A percentile compares a stretch with the other conserved stretches of the same genome.
These are phyloP conservation scores for Cryptococcus floricola DNA, from an alignment of 1,284 basidiomycete genomes.

Conservation along the genomic window DNA sequence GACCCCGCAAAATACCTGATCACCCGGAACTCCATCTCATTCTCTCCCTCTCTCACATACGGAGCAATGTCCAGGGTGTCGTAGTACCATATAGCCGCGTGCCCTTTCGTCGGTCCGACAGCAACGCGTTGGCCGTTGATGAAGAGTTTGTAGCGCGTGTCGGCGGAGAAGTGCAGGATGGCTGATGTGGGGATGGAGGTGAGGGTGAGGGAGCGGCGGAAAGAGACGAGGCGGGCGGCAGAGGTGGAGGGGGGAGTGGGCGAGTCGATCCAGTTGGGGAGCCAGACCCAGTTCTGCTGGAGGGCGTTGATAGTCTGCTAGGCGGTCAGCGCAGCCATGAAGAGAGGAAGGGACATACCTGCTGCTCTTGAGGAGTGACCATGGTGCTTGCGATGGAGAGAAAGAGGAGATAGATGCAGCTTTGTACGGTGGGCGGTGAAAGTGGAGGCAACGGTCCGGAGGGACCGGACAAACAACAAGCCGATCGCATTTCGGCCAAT, in stretches of 20 bases:
- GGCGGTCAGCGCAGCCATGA: not conserved
- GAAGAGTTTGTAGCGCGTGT: constrained; percentile 33
- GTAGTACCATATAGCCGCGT: constrained; percentile 23
- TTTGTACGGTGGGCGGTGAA: not conserved
- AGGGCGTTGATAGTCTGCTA: constrained; percentile 15
- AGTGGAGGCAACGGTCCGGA: not conserved
- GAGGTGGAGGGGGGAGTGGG: constrained; percentile 2
- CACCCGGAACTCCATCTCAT: constrained; percentile 18
- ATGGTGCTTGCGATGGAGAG: not conserved
- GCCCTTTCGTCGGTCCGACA: constrained; percentile 23
- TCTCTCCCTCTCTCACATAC: constrained; percentile 16
- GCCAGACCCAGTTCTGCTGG: constrained; percentile 27
- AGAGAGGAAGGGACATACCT: not conserved
- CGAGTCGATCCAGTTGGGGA: constrained; percentile 22
- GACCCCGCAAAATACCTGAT: constrained; percentile 23
- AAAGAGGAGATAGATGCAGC: not conserved
- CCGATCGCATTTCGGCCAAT: no score
- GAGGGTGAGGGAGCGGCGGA: constrained; percentile 14
- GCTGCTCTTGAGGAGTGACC: not conserved
- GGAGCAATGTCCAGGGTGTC: constrained; percentile 26
- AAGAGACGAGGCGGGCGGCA: constrained; percentile 21
- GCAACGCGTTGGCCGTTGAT: constrained; percentile 23
- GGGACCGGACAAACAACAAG: no score
- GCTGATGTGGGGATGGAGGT: not conserved
- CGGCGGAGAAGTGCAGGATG: constrained; percentile 24